Evolutionary conservation across 2,329 filamentous ascomycete genomes (phyloP).

Genomic region (Colletotrichum sp.): DNA sequence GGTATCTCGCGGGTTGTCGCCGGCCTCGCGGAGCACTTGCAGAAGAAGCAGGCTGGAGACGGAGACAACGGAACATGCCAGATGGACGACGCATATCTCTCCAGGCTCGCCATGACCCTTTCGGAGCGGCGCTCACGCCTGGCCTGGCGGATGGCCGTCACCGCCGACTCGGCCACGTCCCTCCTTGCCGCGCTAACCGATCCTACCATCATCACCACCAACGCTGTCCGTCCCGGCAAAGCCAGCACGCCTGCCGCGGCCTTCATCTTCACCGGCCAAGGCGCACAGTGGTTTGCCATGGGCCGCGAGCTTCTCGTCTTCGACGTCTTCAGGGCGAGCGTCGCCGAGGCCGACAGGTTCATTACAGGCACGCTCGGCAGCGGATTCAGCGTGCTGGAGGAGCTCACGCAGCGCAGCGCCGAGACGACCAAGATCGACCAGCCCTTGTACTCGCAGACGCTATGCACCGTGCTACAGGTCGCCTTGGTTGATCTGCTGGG

Average conservation of each 20-base stretch:
- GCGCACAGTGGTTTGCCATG: slow-evolving; percentile 27
- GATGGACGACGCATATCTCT: neutral
- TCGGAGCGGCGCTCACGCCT: neutral
- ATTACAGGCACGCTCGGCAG: slow-evolving; percentile 28
- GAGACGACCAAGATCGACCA: slow-evolving; percentile 21
- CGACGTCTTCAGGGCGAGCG: slow-evolving; percentile 38
- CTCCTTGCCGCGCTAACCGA: neutral
- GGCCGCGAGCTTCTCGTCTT: slow-evolving; percentile 28
- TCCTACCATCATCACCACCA: neutral
- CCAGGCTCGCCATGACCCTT: neutral
- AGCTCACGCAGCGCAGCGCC: slow-evolving; percentile 30
- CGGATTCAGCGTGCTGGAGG: slow-evolving; percentile 25
- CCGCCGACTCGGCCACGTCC: neutral
- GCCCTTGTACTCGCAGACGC: slow-evolving; percentile 32
- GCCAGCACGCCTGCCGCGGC: slow-evolving; percentile 29
- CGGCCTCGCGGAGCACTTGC: neutral
- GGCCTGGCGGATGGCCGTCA: neutral
- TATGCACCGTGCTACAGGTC: slow-evolving; percentile 34
- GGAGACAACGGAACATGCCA: neutral
- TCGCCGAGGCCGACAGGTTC: neutral
- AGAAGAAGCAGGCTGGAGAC: neutral
- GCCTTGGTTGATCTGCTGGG: slow-evolving; percentile 29
- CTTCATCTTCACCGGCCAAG: slow-evolving; percentile 30
- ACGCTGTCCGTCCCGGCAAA: neutral
- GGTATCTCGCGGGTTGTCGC: neutral